These are phyloP conservation scores for Salix viminalis DNA, from an alignment of 345 rosid species.

Conservation along the genomic window DNA sequence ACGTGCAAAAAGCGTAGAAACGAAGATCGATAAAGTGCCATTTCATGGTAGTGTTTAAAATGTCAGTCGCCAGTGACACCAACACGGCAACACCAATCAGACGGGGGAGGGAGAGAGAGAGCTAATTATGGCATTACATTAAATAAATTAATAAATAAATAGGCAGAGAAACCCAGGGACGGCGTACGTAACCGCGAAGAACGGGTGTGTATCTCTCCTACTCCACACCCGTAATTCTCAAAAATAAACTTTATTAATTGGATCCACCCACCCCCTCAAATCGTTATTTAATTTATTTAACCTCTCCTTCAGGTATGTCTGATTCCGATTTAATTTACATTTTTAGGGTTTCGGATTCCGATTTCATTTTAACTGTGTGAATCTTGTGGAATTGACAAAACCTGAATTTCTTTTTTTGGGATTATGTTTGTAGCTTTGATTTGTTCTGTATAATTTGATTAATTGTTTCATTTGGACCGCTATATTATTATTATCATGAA, in stretches of 20 bases:
- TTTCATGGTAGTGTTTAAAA: no score
- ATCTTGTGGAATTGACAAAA: not conserved
- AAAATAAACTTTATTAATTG: not conserved
- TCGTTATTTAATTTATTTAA: not conserved
- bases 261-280: not conserved
- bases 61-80: no score
- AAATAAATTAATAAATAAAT: not conserved
- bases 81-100: no score
- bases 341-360: not conserved
- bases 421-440: not conserved
- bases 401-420: not conserved
- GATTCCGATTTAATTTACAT: not conserved
- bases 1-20: no score
- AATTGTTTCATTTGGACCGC: no score
- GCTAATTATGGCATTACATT: no score
- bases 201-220: not conserved
- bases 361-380: not conserved
- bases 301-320: no score
- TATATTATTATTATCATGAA: not conserved
- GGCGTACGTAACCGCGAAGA: constrained; percentile 6
- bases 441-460: not conserved
- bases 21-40: no score
- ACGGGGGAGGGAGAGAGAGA: no score
- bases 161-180: not conserved
- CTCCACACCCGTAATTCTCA: not conserved